Base-by-base conservation (phyloP, 2,329 filamentous ascomycete species). In the Arthrobotrys sphaeroides region DNA sequence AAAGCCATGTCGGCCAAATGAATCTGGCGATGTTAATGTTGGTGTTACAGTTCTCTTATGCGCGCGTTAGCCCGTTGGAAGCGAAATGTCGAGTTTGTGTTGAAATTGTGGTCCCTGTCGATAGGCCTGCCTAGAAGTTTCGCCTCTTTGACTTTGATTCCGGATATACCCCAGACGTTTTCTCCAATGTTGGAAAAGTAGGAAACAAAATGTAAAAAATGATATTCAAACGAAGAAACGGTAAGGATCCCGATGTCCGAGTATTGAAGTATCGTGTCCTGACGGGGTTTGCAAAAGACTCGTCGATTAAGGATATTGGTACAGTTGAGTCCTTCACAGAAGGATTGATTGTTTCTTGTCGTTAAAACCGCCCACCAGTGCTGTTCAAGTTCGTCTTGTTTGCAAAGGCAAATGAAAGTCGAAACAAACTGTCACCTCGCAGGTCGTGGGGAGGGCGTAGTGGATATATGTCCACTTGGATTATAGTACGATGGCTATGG, bases 351-450 rank as follows among this genome's bases (percentile, higher is more conserved):
- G 61, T 64, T 24, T 66, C 33, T 33, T 28, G 45, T 67, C 62
- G 70, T 62, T 51, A 59, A 61, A n/a, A 57, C 67, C 42, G 55
- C 16, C 62, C 55, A 62, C 70, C 62, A 47, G 60, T 55, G 47
- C 57, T 61, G 28, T 61, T 73, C 53, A 40, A 68, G 62, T 55
- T 62, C 68, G 70, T 74, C 61, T 62, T 74, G 70, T 74, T 74
- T 74, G 70, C 62, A 68, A 74, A 74, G 70, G 38, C 70, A 74
- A 74, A 74, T 74, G 64, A 65, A 62, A 74, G 61, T 74, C 70
- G 70, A 74, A 74, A 74, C 70, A 74, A 74, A 74, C 62, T 43
- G 55, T 68, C 70, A 70, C 55, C 53, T 51, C 61, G 38, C 55
- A 66, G 51, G 59, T 38, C 68, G 68, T 73, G 68, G 70, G 69